Base-by-base conservation (phyloP, 495 filamentous ascomycete genomes). In the Daldinia childiae region DNA sequence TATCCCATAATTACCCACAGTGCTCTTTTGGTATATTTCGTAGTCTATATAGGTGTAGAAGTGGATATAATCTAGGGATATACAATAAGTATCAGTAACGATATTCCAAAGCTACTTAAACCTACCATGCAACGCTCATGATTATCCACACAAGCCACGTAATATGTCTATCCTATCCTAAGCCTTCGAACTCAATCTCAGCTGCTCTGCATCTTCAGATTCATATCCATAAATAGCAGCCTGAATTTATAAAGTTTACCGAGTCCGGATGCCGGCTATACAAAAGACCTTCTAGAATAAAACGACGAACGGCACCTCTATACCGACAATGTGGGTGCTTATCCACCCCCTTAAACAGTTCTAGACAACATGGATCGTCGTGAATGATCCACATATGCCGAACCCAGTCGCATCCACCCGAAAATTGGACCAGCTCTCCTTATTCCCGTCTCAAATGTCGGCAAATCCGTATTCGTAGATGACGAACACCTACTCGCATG, bases 381-480 rank as follows among this genome's bases (percentile, higher is more conserved):
- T 21, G 43, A 9, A 21, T 24, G 43, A 48, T 48, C 43, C 21
- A 24, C 17, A 48, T 24, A 5, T 48, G 43, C 43, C 43, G 43
- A 48, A 24, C 12, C 7, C 19, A 21, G 17, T 48, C 19, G 19
- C 43, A 17, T 21, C 43, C 43, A 48, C 21, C 43, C 9, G 21
- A 48, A 21, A 21, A 21, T 4, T 21, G 17, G 43, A 48, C 43
- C 43, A 48, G 43, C 17, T 24, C 19, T 21, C 17, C 43, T 21
- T 48, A 48, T 48, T 48, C 21, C 43, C 43, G 43, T 48, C 8
- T 48, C 43, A 24, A 48, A 48, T 48, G 43, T 21, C 43, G 43
- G 39, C 14, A 17, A 17, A 17, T 41, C 39, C n/a, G 34, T 41
- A 41, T 41, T 41, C 6, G 14, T 41, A 15, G 6, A 41, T 17